Evolutionary conservation across 192 early-diverging fungal genomes (phyloP), one percentile per base, ranked within the genome.

Genomic region (Coemansia sp.): DNA sequence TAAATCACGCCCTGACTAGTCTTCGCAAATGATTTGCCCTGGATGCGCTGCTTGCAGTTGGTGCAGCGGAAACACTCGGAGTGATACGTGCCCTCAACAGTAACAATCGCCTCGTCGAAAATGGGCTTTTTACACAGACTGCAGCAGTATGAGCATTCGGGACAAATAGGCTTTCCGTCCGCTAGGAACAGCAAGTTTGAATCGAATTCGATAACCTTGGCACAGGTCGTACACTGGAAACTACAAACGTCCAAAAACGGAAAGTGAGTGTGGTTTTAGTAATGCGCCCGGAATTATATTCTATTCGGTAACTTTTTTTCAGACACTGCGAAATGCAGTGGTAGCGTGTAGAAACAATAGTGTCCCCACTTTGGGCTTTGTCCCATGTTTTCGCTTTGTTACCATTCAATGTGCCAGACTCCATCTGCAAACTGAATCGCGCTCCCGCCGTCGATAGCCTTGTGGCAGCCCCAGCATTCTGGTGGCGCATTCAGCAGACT

Each of bases 81-180:
- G 49, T 92, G 90, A 59, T 90, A 92, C 23, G 90, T 84, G 24
- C 87, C 88, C 41, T 89, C 86, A 6, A 87, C 90, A 8, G 90
- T 90, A 67, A 92, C 87, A 39, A 92, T 89, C n/a, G 90, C 88
- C 63, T 92, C 90, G 55, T 92, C 88, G 5, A 82, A 81, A 52
- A 92, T 92, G 18, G 84, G 73, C 62, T 83, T 79, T 44, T 83
- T 87, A 76, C 90, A 92, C 43, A 83, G 66, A 37, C 81, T 78
- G 76, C 90, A 92, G 63, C 72, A 83, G 51, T 92, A 90, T 12
- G 88, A 89, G 71, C 90, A 92, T 45, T 88, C 84, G 60, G 89
- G 86, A 51, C 90, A 92, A 45, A 92, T 84, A n/a, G 90, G 90
- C 49, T 84, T 85, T n/a, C 90, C 90, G 53, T 89, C 86, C 7